Percentiles rank a stretch among this genome's conserved stretches.
Evolutionary conservation across 2,329 filamentous ascomycete species (phyloP).

Genomic region (Colletotrichum higginsianum): DNA sequence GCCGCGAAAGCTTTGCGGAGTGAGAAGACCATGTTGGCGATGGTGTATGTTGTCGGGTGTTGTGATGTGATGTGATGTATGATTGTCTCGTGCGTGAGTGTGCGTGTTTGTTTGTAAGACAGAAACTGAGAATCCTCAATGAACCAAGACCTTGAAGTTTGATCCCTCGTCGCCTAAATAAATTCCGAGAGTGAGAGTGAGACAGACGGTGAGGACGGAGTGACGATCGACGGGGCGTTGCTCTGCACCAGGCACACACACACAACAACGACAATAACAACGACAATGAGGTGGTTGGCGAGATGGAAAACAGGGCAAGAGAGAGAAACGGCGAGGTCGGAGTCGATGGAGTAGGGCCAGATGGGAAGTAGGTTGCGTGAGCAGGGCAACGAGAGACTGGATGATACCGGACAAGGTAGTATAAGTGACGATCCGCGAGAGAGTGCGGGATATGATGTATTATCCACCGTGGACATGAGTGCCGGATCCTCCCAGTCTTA

Average conservation of each 20-base stretch:
- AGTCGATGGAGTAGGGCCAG: slow-evolving; percentile 1
- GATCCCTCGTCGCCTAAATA: slow-evolving; percentile 6
- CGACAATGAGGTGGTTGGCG: slow-evolving; percentile 32
- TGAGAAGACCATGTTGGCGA: slow-evolving; percentile 47
- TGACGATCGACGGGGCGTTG: neutral
- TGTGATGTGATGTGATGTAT: neutral
- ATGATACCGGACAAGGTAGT: slow-evolving; percentile 27
- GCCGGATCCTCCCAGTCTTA: slow-evolving; percentile 40
- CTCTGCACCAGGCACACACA: slow-evolving; percentile 8
- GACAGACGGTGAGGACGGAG: neutral
- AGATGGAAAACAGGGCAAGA: slow-evolving; percentile 13
- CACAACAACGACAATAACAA: neutral
- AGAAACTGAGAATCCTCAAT: neutral
- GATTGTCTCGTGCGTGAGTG: neutral
- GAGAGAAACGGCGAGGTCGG: slow-evolving; percentile 19
- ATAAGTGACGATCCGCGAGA: neutral
- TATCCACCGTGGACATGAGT: slow-evolving; percentile 7
- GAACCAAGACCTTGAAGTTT: neutral
- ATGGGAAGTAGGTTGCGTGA: slow-evolving; percentile 15
- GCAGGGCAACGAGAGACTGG: slow-evolving; percentile 32
- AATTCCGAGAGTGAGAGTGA: neutral
- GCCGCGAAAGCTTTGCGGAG: slow-evolving; percentile 47
- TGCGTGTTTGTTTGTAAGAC: neutral
- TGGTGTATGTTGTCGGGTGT: slow-evolving; percentile 1
- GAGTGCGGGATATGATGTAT: slow-evolving; percentile 14